phyloP scores from a whole-genome alignment of 106 monocot species.

The Vanilla planifolia region DNA sequence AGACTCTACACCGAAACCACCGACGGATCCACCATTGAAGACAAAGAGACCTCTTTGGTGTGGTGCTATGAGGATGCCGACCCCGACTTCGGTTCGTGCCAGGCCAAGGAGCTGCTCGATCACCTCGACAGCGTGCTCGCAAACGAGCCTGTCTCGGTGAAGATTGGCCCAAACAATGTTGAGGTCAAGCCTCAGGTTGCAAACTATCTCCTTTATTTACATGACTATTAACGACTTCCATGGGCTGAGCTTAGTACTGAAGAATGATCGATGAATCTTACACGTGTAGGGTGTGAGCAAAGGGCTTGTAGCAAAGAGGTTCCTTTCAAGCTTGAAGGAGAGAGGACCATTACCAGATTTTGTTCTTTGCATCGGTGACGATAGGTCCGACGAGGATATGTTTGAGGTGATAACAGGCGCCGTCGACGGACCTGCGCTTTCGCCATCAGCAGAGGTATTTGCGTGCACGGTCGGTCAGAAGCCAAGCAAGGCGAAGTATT shows the following conservation, averaged over 20 bases:
- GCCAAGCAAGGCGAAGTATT: conserved; percentile 71
- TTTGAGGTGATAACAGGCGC: conserved; percentile 48
- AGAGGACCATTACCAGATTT: conserved; percentile 42
- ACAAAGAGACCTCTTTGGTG: conserved; percentile 41
- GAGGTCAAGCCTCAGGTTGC: conserved; percentile 55
- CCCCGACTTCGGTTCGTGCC: conserved; percentile 46
- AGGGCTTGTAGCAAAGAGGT: conserved; percentile 39
- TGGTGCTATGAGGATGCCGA: conserved; percentile 59
- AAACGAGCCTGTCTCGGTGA: conserved; percentile 45
- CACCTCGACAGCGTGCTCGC: conserved; percentile 49
- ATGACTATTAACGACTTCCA: no score
- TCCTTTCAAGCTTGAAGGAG: conserved; percentile 33
- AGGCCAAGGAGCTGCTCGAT: conserved; percentile 54
- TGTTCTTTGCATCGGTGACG: conserved; percentile 61
- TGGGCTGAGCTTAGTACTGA: no score
- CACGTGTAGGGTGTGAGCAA: conserved; percentile 58
- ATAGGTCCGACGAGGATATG: conserved; percentile 75
- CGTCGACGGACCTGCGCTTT: conserved; percentile 14
- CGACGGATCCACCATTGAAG: conserved; percentile 50
- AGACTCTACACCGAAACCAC: conserved; percentile 42
- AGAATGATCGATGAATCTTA: background rate
- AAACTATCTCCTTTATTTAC: no score
- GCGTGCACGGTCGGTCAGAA: conserved; percentile 67
- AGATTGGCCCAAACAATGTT: conserved; percentile 29
- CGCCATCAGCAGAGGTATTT: conserved; percentile 40